These are phyloP conservation scores for Collybia mongolica DNA, from an alignment of 768 basidiomycete genomes.

Conservation along the genomic window DNA sequence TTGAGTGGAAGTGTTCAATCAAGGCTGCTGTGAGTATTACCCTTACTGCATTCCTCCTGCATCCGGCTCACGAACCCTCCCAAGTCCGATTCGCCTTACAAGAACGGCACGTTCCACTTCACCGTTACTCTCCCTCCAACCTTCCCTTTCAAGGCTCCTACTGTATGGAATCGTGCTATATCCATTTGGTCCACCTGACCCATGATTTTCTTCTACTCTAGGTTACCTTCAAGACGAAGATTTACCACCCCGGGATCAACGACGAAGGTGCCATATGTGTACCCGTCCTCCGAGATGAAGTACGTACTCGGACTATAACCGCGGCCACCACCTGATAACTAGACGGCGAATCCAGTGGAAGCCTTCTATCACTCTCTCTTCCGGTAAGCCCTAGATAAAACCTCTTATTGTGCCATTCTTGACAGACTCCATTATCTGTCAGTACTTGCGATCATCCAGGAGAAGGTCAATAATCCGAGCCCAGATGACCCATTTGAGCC, in stretches of 20 bases:
- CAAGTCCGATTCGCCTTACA: slow-evolving; percentile 81
- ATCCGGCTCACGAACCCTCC: slow-evolving; percentile 8
- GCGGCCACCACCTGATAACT: slow-evolving; percentile 2
- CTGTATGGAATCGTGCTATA: slow-evolving; percentile 37
- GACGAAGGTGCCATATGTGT: slow-evolving; percentile 87
- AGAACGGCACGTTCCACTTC: slow-evolving; percentile 77
- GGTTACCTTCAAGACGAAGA: slow-evolving; percentile 84
- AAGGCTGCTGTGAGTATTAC: slow-evolving; percentile 62
- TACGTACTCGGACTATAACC: slow-evolving; percentile 28
- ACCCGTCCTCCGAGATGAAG: slow-evolving; percentile 82
- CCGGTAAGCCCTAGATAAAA: slow-evolving; percentile 41
- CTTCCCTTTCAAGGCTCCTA: slow-evolving; percentile 87
- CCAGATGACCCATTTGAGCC: slow-evolving; percentile 88
- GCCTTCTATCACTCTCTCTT: slow-evolving; percentile 71
- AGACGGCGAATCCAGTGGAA: slow-evolving; percentile 62
- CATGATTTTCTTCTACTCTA: slow-evolving; percentile 24
- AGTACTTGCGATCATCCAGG: slow-evolving; percentile 78
- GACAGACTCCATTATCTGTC: slow-evolving; percentile 1
- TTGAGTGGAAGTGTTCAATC: slow-evolving; percentile 76
- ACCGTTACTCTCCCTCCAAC: slow-evolving; percentile 69
- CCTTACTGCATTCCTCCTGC: neutral
- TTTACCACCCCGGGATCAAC: slow-evolving; percentile 90
- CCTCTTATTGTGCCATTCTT: neutral
- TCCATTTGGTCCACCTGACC: slow-evolving; percentile 8
- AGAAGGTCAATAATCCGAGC: slow-evolving; percentile 86